Evolutionary conservation across 73 alveolate genomes (phyloP).

Genomic region (Blepharisma stoltei): DNA sequence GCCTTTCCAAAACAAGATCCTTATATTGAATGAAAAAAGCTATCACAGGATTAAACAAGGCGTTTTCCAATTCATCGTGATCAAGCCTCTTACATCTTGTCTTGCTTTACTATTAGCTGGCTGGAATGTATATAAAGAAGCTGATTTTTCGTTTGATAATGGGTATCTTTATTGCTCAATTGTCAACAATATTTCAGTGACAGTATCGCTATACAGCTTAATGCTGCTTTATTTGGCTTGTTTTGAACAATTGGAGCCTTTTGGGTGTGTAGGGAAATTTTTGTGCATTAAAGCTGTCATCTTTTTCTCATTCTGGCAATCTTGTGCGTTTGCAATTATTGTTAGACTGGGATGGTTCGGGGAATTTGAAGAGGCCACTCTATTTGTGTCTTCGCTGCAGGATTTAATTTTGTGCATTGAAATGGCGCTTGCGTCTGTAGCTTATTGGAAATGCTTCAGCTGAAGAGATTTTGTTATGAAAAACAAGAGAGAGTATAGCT

Average conservation of each 20-base stretch:
- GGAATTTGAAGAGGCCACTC: slow-evolving; percentile 23
- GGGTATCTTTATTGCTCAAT: slow-evolving; percentile 56
- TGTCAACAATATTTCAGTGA: slow-evolving; percentile 53
- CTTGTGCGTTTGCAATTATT: slow-evolving; percentile 36
- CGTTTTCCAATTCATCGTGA: slow-evolving; percentile 59
- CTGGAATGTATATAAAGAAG: slow-evolving; percentile 53
- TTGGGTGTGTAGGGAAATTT: slow-evolving; percentile 58
- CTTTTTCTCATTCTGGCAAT: slow-evolving; percentile 71
- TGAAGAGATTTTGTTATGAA: slow-evolving; percentile 36
- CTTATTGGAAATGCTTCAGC: slow-evolving; percentile 44
- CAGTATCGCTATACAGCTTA: slow-evolving; percentile 41
- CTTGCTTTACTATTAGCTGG: slow-evolving; percentile 47
- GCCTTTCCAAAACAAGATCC: slow-evolving; percentile 55
- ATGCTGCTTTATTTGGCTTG: slow-evolving; percentile 70
- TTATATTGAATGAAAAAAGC: slow-evolving; percentile 45
- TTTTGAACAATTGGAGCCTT: slow-evolving; percentile 54
- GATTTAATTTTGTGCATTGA: slow-evolving; percentile 51
- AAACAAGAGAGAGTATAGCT: slow-evolving; percentile 21
- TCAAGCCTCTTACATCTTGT: slow-evolving; percentile 57
- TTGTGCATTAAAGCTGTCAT: slow-evolving; percentile 64
- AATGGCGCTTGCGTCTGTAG: slow-evolving; percentile 45
- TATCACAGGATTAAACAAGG: slow-evolving; percentile 60
- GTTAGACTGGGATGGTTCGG: slow-evolving; percentile 33
- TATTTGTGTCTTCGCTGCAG: slow-evolving; percentile 22
- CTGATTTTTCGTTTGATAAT: slow-evolving; percentile 38